These are phyloP conservation scores for Solanum acaule DNA, from an alignment of 257 asterid species.

Conservation along the genomic window DNA sequence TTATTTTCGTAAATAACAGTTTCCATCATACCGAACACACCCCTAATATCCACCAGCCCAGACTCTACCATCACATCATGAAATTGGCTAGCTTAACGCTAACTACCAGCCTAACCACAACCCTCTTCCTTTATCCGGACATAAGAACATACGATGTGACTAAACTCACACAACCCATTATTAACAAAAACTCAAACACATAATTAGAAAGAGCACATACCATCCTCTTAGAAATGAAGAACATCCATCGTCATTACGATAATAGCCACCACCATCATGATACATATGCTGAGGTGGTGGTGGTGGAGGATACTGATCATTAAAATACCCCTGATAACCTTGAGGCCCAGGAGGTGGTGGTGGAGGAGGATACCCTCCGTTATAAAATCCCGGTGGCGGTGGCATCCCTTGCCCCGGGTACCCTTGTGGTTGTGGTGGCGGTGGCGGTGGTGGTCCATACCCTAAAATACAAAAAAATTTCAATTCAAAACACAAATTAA, in stretches of 20 bases:
- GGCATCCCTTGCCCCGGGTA: constrained; percentile 23
- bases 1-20: not conserved
- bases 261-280: constrained; percentile 11
- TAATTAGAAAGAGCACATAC: constrained; percentile 1
- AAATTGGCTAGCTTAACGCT: not conserved
- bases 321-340: constrained; percentile 32
- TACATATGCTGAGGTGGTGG: constrained; percentile 23
- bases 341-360: constrained; percentile 10
- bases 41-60: not conserved
- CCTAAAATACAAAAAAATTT: constrained; percentile 5
- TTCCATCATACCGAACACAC: not conserved
- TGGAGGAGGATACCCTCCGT: constrained; percentile 14
- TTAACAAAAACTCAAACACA: not conserved
- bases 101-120: not conserved
- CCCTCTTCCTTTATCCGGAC: not conserved
- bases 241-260: not conserved
- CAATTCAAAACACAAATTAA: not conserved
- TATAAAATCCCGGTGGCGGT: constrained; percentile 17
- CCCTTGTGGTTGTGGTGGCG: not conserved
- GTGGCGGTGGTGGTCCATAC: constrained; percentile 5
- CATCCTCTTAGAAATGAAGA: constrained; percentile 22
- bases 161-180: not conserved
- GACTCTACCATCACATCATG: not conserved
- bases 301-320: constrained; percentile 19
- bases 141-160: not conserved